Evolutionary conservation across 805 yeast genomes (phyloP).

Genomic region (Hanseniaspora clermontiae): DNA sequence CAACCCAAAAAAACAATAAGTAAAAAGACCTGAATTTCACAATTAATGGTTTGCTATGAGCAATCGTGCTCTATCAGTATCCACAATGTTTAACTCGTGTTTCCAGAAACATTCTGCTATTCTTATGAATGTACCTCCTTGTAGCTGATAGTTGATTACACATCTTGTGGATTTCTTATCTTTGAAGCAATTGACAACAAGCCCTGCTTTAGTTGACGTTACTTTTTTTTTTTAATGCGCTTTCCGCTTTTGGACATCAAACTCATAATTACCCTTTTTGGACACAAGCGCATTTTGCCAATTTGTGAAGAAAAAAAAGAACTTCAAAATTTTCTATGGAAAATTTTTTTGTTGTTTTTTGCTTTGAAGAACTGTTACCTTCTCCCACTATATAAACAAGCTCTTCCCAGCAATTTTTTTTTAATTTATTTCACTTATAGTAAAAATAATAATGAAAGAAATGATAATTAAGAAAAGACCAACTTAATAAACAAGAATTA

Average conservation of each 20-base stretch:
- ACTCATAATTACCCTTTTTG: background rate
- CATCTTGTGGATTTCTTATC: background rate
- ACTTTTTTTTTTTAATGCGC: background rate
- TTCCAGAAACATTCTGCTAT: too few relatives aligned
- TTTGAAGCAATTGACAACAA: background rate
- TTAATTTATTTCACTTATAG: too few relatives aligned
- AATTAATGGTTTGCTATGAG: too few relatives aligned
- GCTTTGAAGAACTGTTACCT: too few relatives aligned
- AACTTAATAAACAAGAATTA: too few relatives aligned
- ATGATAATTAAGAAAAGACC: background rate
- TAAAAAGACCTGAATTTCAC: background rate
- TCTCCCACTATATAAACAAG: background rate
- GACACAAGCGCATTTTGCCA: background rate
- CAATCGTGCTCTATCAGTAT: too few relatives aligned
- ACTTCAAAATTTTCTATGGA: background rate
- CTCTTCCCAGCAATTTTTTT: background rate
- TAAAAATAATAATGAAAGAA: too few relatives aligned
- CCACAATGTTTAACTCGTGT: too few relatives aligned
- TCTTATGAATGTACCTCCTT: too few relatives aligned
- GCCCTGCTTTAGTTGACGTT: background rate
- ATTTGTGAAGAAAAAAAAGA: background rate
- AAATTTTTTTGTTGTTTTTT: background rate
- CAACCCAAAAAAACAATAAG: too few relatives aligned
- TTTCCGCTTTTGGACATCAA: background rate
- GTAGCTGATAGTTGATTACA: background rate